Base-by-base conservation (phyloP, 2,329 filamentous ascomycete genomes). In the Trichoderma sp. region DNA sequence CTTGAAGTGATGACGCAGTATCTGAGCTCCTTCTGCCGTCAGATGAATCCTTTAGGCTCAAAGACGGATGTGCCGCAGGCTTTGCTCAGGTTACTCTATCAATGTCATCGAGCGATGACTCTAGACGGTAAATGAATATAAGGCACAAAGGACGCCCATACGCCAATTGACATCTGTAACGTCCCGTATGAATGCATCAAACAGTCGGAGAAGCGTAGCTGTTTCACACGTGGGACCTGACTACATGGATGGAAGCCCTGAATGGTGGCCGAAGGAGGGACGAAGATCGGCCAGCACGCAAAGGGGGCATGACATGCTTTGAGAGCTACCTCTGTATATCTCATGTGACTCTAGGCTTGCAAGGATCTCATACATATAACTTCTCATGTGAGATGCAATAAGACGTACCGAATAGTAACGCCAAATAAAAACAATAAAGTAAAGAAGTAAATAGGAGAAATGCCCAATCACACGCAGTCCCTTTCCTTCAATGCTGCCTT, bases 141-240 rank as follows among this genome's bases (percentile, higher is more conserved):
- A 7, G 54, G 39, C 39, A 44, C 21, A 44, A n/a, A 28, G 9
- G 52, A 34, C 15, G 21, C 21, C 3, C 21, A 43, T n/a, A 28
- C 44, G 17, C 24, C 45, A 41, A 60, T 41, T 24, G 15, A 17
- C 30, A 19, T 14, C 19, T 24, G 21, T 26, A 50, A 41, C 21
- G 17, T 14, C 3, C 19, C 44, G 56, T 47, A 50, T 50, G 30
- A 39, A 44, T 41, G 34, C 19, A 34, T 43, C 51, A 12, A 7
- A 17, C 45, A n/a, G 7, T 48, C 19, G 57, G 57, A 60, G 34
- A 24, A 26, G 15, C 24, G 6, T 34, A 51, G 41, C 34, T n/a
- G 57, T 60, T 28, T 39, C 47, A 60, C 57, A 28, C 15, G 34
- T 60, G 57, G 47, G n/a, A 39, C 30, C 30, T 41, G 7, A 26